Evolutionary conservation across 2,329 filamentous ascomycete genomes (phyloP), one percentile per base, ranked within the genome.

Genomic region (Monilinia fructicola): DNA sequence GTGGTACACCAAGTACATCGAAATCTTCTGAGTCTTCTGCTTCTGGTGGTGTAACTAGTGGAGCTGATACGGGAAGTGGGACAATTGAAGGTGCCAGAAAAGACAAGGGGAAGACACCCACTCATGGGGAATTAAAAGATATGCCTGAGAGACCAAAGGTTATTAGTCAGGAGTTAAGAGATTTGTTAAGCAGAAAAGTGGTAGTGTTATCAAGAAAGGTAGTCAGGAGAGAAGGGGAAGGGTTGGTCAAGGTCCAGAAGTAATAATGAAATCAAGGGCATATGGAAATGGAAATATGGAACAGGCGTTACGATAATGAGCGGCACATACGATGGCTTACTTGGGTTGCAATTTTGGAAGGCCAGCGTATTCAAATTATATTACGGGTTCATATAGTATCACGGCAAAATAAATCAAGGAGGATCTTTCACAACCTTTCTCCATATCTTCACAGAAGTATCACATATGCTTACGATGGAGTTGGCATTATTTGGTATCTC

Each of bases 81-180:
- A 75, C 75, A 23, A 67, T 65, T 10, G 60, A 67, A 46, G 65
- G 65, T 9, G 60, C 60, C 14, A 44, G 23, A 50, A 67, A 65
- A 44, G 65, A 67, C 55, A 65, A 67, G 50, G 55, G 64, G 56
- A 50, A 65, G 56, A 58, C 10, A 21, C 35, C 66, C 67, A 59
- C 68, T 14, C 69, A 68, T 46, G 69, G 64, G 26, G 74, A 75
- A 64, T 42, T 71, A 77, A 64, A 71, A 50, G 70, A 72, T 6
- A 70, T 71, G 65, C 70, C 67, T 56, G 73, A 72, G 60, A 70
- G 68, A 66, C 73, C 73, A 11, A 85, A 82, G 70, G 81, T 89
- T 21, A 87, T 91, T 56, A 88, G 84, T 69, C 82, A 85, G 0
- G 87, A 91, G 71, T 75, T 91, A 67, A 81, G 89, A 58, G 77